A percentile compares a stretch with the other conserved stretches of the same genome.
Evolutionary conservation across 805 yeast species (phyloP).

Genomic region (Blastobotrys attinorum): DNA sequence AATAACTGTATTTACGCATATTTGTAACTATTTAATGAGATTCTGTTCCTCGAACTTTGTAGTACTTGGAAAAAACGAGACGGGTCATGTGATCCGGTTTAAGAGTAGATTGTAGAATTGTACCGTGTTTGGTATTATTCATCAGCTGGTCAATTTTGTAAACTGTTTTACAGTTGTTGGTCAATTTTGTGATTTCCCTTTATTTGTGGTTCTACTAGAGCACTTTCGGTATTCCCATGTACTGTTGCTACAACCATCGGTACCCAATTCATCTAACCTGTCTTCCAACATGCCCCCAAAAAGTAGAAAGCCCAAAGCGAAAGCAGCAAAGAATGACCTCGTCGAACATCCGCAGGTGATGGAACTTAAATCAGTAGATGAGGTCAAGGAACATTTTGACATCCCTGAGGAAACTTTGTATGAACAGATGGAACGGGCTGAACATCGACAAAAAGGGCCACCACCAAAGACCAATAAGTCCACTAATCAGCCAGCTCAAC

Average conservation of each 20-base stretch:
- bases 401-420: constrained; percentile 16
- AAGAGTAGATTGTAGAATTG: too few species aligned
- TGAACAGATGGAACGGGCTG: constrained; percentile 15
- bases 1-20: too few species aligned
- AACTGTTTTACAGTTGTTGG: too few species aligned
- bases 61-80: too few species aligned
- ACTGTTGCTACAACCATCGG: too few species aligned
- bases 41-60: not conserved
- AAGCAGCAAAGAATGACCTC: too few species aligned
- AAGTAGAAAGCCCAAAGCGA: constrained; percentile 1
- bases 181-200: too few species aligned
- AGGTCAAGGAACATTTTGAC: constrained; percentile 2
- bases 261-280: not conserved
- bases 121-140: too few species aligned
- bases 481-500: not conserved
- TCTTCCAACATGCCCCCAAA: constrained; percentile 3
- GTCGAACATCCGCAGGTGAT: constrained; percentile 14
- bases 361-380: constrained; percentile 5
- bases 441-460: not conserved
- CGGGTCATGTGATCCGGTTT: too few species aligned
- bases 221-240: too few species aligned
- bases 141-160: too few species aligned
- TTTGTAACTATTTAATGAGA: constrained; percentile 6
- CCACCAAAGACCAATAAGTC: constrained; percentile 6
- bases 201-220: too few species aligned